A percentile compares a stretch with the other conserved stretches of the same genome.
phyloP scores from a whole-genome alignment of 305 asterid species.

The Fraxinus velutina region DNA sequence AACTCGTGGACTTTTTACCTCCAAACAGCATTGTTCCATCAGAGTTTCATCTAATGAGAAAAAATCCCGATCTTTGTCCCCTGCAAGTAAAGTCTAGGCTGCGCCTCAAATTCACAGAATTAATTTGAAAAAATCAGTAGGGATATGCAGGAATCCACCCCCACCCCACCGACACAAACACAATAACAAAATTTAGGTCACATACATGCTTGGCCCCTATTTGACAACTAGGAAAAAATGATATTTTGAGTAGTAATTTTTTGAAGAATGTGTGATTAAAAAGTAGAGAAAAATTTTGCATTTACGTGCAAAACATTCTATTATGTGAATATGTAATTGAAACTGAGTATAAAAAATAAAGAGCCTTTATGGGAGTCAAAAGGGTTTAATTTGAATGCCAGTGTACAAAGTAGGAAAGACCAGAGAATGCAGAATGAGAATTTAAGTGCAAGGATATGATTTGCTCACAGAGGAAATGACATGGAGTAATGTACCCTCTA shows the following conservation, averaged over 20 bases:
- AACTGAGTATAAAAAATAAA: too few species aligned
- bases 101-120: not conserved
- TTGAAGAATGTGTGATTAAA: not conserved
- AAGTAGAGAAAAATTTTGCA: too few species aligned
- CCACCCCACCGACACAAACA: not conserved
- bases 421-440: not conserved
- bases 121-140: not conserved
- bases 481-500: not conserved
- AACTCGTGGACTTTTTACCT: not conserved
- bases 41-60: not conserved
- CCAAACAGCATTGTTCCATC: not conserved
- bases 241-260: too few species aligned
- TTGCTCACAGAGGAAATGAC: slow-evolving; percentile 18
- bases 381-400: not conserved
- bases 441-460: slow-evolving; percentile 16
- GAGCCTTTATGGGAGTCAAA: not conserved
- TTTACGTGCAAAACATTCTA: not conserved
- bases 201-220: not conserved
- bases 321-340: too few species aligned
- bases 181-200: not conserved
- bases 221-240: not conserved
- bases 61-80: not conserved
- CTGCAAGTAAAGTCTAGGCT: not conserved
- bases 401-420: not conserved
- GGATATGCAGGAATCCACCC: not conserved